A percentile compares a stretch with the other conserved stretches of the same genome.
Conservation (phyloP, 2,329 filamentous ascomycete species). For the Penicillium sp. region DNA sequence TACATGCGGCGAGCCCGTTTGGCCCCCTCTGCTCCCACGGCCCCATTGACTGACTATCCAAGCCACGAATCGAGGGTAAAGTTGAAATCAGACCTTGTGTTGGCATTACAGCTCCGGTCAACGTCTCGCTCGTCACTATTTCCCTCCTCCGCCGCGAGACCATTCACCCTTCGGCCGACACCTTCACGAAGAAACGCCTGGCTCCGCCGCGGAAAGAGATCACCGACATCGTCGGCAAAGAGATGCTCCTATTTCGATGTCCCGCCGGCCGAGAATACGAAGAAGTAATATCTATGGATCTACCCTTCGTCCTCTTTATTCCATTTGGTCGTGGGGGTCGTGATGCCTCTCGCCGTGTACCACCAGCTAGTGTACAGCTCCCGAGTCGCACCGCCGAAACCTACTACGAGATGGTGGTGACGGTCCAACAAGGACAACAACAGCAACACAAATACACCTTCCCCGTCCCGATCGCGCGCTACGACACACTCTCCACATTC, state of each 20-base stretch:
- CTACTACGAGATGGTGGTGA: slow-evolving; percentile 94
- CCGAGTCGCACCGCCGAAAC: slow-evolving; percentile 94
- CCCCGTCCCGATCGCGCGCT: slow-evolving; percentile 84
- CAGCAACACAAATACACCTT: slow-evolving; percentile 89
- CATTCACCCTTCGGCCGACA: slow-evolving; percentile 94
- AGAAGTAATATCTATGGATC: slow-evolving; percentile 89
- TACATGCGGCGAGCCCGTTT: background rate
- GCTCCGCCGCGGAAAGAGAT: slow-evolving; percentile 88
- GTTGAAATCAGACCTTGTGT: slow-evolving; percentile 89
- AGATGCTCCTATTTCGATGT: slow-evolving; percentile 88
- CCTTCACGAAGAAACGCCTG: slow-evolving; percentile 85
- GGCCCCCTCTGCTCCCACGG: background rate
- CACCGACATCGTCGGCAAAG: slow-evolving; percentile 90
- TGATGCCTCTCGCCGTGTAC: slow-evolving; percentile 84
- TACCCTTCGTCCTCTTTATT: slow-evolving; percentile 96
- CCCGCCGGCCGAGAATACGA: slow-evolving; percentile 80
- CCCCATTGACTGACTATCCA: slow-evolving; percentile 18
- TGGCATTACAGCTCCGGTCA: slow-evolving; percentile 84
- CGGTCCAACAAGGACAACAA: slow-evolving; percentile 83
- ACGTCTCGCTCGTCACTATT: slow-evolving; percentile 90
- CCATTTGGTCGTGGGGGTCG: slow-evolving; percentile 89
- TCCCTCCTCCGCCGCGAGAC: slow-evolving; percentile 90
- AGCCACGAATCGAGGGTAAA: slow-evolving; percentile 97
- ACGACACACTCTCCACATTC: slow-evolving; percentile 96
- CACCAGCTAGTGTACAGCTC: slow-evolving; percentile 86